Evolutionary conservation across 2,329 filamentous ascomycete genomes (phyloP).

Genomic region (Eurotiales sp.): DNA sequence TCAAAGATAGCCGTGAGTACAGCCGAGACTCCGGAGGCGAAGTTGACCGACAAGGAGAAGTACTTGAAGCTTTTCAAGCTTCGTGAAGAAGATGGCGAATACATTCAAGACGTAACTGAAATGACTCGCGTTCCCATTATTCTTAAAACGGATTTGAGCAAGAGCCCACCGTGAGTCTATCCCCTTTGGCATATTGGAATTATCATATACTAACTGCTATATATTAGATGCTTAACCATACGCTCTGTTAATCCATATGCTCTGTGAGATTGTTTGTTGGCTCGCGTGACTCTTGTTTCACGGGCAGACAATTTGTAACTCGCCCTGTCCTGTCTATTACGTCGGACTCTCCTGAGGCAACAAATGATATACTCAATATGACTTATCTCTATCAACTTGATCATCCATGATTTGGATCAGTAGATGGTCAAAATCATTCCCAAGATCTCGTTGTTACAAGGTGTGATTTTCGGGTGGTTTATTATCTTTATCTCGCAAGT

Average conservation of each 20-base stretch:
- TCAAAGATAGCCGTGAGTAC: constrained; percentile 73
- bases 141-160: constrained; percentile 93
- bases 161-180: constrained; percentile 94
- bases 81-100: constrained; percentile 87
- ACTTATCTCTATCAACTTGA: not conserved
- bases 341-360: not conserved
- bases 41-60: constrained; percentile 90
- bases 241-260: constrained; percentile 51
- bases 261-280: constrained; percentile 34
- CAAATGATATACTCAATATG: not conserved
- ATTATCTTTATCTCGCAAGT: not conserved
- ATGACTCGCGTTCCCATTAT: constrained; percentile 98
- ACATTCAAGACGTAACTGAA: constrained; percentile 97
- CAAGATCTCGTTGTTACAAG: not conserved
- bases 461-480: not conserved
- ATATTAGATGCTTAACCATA: constrained; percentile 45
- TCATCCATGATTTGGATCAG: not conserved
- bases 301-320: not conserved
- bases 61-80: constrained; percentile 87
- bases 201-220: constrained; percentile 20
- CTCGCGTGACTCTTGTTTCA: not conserved
- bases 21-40: constrained; percentile 69
- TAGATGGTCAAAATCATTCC: not conserved
- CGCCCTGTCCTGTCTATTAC: not conserved
- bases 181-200: not conserved